Conservation (phyloP, 768 basidiomycete genomes). For the Agrocybe praecox region DNA sequence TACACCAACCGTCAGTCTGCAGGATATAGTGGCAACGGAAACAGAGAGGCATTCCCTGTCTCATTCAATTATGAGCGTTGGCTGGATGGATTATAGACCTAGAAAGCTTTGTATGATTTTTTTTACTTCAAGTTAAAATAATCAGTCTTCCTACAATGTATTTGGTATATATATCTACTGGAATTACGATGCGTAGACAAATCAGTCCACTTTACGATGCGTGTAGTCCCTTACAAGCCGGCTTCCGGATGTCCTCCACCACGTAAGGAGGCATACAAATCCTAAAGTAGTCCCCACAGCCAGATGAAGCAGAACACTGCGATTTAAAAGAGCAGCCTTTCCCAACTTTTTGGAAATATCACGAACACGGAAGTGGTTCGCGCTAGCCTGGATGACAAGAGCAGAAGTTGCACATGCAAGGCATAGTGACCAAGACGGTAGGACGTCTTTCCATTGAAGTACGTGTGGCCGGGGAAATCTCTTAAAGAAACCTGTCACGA, state of each 20-base stretch:
- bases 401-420: conserved; percentile 24
- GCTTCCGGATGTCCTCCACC: conserved; percentile 29
- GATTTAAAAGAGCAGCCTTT: conserved; percentile 23
- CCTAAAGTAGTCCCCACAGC: conserved; percentile 31
- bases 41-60: conserved; percentile 64
- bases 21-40: conserved; percentile 68
- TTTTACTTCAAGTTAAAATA: background rate
- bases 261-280: conserved; percentile 25
- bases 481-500: conserved; percentile 50
- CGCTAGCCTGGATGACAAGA: conserved; percentile 28
- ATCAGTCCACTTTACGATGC: background rate
- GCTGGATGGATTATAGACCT: conserved; percentile 30
- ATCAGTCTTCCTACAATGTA: background rate
- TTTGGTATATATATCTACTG: background rate
- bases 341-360: conserved; percentile 22
- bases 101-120: background rate
- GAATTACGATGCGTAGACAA: background rate
- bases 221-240: background rate
- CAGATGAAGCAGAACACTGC: conserved; percentile 32
- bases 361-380: conserved; percentile 19
- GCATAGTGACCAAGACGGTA: conserved; percentile 27
- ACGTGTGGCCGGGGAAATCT: background rate
- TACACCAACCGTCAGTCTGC: conserved; percentile 43
- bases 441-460: conserved; percentile 24
- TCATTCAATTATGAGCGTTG: conserved; percentile 48